Evolutionary conservation across 129 eudicot species (phyloP).

Genomic region (Escallonia herrerae): DNA sequence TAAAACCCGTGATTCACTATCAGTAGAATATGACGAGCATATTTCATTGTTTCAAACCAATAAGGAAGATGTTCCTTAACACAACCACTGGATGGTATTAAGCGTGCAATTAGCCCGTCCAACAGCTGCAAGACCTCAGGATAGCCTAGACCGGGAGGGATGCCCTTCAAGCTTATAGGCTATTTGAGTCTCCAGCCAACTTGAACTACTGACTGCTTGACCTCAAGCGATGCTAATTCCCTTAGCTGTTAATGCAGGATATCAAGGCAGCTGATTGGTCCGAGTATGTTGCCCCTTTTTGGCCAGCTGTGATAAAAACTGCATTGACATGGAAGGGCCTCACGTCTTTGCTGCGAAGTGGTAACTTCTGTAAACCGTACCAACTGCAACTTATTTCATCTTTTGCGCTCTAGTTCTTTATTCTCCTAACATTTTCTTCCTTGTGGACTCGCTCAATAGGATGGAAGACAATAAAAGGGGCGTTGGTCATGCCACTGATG

Average conservation of each 20-base stretch:
- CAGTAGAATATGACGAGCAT: no score
- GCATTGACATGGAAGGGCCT: constrained; percentile 89
- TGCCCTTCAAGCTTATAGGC: no score
- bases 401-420: no score
- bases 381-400: no score
- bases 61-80: no score
- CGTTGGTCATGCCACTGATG: constrained; percentile 87
- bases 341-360: constrained; percentile 72
- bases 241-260: constrained; percentile 31
- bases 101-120: no score
- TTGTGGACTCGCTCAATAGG: constrained; percentile 24
- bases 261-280: constrained; percentile 89
- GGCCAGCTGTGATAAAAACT: constrained; percentile 93
- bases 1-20: no score
- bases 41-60: no score
- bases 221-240: background rate
- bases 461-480: constrained; percentile 86
- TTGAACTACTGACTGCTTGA: background rate
- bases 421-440: no score
- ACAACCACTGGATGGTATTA: no score
- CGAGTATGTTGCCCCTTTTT: constrained; percentile 85
- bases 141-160: no score
- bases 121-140: no score
- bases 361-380: constrained; percentile 22
- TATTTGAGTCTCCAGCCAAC: background rate